Evolutionary conservation across 225 moss, liverwort and hornwort genomes (phyloP).

Genomic region (Marchantia paleacea): DNA sequence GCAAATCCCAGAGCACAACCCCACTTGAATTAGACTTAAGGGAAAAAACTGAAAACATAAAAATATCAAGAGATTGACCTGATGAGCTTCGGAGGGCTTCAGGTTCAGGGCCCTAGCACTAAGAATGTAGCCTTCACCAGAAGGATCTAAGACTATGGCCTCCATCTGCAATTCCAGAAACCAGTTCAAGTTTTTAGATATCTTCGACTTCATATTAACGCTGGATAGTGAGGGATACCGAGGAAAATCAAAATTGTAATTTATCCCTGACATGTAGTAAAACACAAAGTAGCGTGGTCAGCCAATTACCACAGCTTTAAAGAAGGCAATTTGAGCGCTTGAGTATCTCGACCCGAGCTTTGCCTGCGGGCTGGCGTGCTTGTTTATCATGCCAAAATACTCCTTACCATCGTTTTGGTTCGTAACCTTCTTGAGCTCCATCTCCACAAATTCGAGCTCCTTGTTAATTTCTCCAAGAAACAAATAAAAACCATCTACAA

Average conservation of each 20-base stretch:
- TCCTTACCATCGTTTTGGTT: slow-evolving; percentile 73
- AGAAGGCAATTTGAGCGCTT: slow-evolving; percentile 69
- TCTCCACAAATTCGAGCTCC: slow-evolving; percentile 76
- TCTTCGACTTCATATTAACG: not conserved
- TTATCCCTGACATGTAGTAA: no score
- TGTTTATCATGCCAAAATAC: slow-evolving; percentile 80
- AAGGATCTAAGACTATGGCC: slow-evolving; percentile 55
- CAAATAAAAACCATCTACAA: slow-evolving; percentile 43
- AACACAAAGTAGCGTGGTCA: not conserved
- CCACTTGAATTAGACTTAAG: no score
- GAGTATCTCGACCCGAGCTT: slow-evolving; percentile 76
- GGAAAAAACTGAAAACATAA: not conserved
- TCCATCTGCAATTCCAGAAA: slow-evolving; percentile 55
- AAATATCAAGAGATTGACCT: slow-evolving; percentile 37
- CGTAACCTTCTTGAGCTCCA: slow-evolving; percentile 79
- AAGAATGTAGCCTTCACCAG: slow-evolving; percentile 61
- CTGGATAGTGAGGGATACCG: no score
- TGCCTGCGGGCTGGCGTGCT: slow-evolving; percentile 72
- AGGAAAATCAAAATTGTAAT: no score
- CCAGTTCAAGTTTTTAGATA: no score
- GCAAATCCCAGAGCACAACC: no score
- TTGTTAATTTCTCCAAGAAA: slow-evolving; percentile 72
- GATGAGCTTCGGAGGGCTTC: slow-evolving; percentile 46
- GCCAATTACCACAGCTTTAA: slow-evolving; percentile 73
- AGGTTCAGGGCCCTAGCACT: slow-evolving; percentile 57